Evolutionary conservation across 176 grass and related monocot genomes (phyloP), one percentile per base, ranked within the genome.

Genomic region (Elaeis guineensis): DNA sequence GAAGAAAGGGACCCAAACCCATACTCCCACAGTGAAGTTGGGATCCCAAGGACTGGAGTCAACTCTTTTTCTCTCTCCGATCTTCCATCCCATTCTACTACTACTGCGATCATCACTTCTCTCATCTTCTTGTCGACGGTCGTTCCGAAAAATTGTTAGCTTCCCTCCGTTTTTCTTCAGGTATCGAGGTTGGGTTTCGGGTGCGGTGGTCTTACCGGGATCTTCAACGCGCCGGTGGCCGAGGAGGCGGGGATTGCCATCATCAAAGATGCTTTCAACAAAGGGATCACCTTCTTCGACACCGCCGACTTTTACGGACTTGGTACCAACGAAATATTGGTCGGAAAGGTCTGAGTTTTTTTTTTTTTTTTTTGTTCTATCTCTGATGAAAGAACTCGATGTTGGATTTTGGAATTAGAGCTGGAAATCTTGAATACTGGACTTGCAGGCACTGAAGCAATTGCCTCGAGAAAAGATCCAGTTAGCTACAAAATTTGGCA

Each of bases 131-230:
- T 28, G 3, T 28, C 4, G 25, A 28, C 25, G 0, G 3, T 28
- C 5, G 0, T 28, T 28, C 25, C 4, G 25, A 28, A 28, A 28
- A 26, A 28, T n/a, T 28, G 25, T 28, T 28, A 28, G 25, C 24
- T 51, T 48, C 23, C 23, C 23, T 25, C 61, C 61, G 59, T 49
- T 14, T 26, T 67, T 23, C 7, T 63, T 11, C 25, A 90, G 90
- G 86, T 95, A 58, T 95, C 90, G 4, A 87, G 82, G 77, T 67
- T 95, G 26, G 90, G 90, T 2, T 87, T 95, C 65, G 83, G 90
- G 0, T 95, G 90, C 63, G 84, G 86, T 77, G 83, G 86, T 6
- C 77, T 95, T 3, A 52, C 77, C 3, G 83, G 83, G 35, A 51
- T 61, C 0, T 95, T 86, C 63, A 90, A 82, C 71, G 50, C 75